phyloP scores from a whole-genome alignment of 2,329 filamentous ascomycete genomes.

The Rasamsonia emersonii region DNA sequence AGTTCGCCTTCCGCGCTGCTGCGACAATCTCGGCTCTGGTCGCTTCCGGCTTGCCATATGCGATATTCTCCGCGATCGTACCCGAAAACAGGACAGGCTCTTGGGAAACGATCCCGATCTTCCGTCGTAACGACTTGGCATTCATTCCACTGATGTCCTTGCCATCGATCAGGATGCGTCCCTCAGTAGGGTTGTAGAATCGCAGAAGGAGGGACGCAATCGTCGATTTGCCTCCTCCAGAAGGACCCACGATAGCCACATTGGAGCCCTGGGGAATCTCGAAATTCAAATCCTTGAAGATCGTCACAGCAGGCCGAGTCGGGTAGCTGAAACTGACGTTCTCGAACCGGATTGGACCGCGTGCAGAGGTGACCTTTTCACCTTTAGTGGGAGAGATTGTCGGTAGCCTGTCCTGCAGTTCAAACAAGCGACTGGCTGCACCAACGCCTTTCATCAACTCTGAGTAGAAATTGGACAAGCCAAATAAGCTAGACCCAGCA shows the following conservation, averaged over 20 bases:
- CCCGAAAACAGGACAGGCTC: conserved; percentile 87
- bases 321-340: conserved; percentile 87
- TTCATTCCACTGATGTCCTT: conserved; percentile 80
- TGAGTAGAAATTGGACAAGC: conserved; percentile 90
- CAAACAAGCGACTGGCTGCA: conserved; percentile 90
- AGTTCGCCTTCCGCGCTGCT: conserved; percentile 87
- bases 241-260: conserved; percentile 92
- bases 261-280: conserved; percentile 89
- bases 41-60: conserved; percentile 77
- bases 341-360: conserved; percentile 80
- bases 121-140: conserved; percentile 80
- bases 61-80: conserved; percentile 73
- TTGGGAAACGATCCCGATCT: conserved; percentile 91
- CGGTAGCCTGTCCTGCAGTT: conserved; percentile 82
- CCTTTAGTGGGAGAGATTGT: conserved; percentile 83
- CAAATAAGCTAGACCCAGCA: conserved; percentile 78
- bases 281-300: conserved; percentile 84
- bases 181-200: conserved; percentile 77
- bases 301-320: conserved; percentile 80
- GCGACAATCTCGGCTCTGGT: conserved; percentile 71
- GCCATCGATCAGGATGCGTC: conserved; percentile 74
- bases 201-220: conserved; percentile 84
- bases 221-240: conserved; percentile 91
- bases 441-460: conserved; percentile 99
- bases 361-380: conserved; percentile 67